Base-by-base conservation (phyloP, 2,329 filamentous ascomycete species). In the Cladosporium velox region DNA sequence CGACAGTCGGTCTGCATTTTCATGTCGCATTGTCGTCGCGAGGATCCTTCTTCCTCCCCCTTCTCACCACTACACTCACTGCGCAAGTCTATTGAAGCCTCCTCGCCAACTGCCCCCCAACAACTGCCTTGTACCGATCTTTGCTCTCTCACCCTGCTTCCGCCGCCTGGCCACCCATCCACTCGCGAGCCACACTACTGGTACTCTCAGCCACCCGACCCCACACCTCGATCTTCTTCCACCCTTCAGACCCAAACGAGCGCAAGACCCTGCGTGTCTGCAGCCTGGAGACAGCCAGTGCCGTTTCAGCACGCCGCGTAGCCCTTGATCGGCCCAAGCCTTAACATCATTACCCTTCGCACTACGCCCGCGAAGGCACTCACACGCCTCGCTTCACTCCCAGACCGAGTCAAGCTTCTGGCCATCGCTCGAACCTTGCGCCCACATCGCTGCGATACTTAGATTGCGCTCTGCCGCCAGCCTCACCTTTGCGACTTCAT, bases 251-350 rank as follows among this genome's bases (percentile, higher is more conserved):
- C 41, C 41, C 41, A 21, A 47, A 47, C 41, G 41, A 47, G 41
- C 41, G 41, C 3, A 7, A 47, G 41, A 47, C 38, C 38, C 38
- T 44, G 38, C 28, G 52, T 32, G 28, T 30, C 52, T 55, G 52
- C 52, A 55, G 24, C 32, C 30, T 54, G 18, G 32, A 63, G 15
- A 35, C 18, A 34, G 14, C 38, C 60, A 55, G 60, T 41, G 49
- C 35, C 49, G 60, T 63, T 54, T 63, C 60, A 54, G 49, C 47
- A 35, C 34, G 44, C 59, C 28, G 38, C 30, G 32, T 18, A 63
- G 58, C 60, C 49, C 30, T 54, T 41, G 7, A 11, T n/a, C 60
- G 60, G 60, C 60, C 30, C 47, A 38, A 55, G 60, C 60, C 60
- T 54, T 63, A 63, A 63, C 60, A 47, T 47, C 52, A 30, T 28